Evolutionary conservation across 1,139 yeast species (phyloP), one percentile per base, ranked within the genome.

Genomic region (Yamadazyma kanchanaburiensis): DNA sequence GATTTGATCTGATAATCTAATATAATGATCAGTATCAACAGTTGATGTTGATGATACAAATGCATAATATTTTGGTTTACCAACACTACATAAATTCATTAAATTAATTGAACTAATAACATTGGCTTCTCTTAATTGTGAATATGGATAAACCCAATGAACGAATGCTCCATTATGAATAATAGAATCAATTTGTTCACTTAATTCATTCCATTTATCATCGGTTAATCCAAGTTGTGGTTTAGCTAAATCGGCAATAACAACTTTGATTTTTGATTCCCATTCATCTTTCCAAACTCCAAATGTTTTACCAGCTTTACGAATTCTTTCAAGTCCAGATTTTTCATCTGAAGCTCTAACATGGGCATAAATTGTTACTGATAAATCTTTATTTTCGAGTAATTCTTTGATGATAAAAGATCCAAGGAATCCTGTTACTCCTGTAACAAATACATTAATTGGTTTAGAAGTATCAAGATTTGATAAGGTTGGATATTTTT

Each of bases 121-220:
- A 53, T 94, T 94, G 22, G 98, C 94, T 39, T 87, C 96, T 48
- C 97, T 77, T 46, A 94, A 69, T 47, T 84, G 86, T 30, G 83
- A 64, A 59, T 94, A 94, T 25, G 97, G 98, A 55, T 85, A 91
- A 3, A 89, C 96, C 99, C 99, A 94, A 58, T 94, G 98, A 24
- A 94, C 99, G 40, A 89, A 70, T 4, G 98, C 99, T 63, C 97
- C 98, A 49, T 94, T 94, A 58, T 94, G 99, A 39, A 94, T 76
- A 30, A 94, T 79, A 4, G 83, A 81, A 55, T 94, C 98, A 35
- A 89, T 67, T 1, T 66, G 59, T 10, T 72, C 58, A 4, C 78
- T 60, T 38, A 94, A 69, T 5, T 51, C 30, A 2, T 45, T 32
- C 95, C 95, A 91, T 22, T 64, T 63, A 1, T 48, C 49, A 17